phyloP scores from a whole-genome alignment of 2,329 filamentous ascomycete species.

The Diaporthe australafricana region DNA sequence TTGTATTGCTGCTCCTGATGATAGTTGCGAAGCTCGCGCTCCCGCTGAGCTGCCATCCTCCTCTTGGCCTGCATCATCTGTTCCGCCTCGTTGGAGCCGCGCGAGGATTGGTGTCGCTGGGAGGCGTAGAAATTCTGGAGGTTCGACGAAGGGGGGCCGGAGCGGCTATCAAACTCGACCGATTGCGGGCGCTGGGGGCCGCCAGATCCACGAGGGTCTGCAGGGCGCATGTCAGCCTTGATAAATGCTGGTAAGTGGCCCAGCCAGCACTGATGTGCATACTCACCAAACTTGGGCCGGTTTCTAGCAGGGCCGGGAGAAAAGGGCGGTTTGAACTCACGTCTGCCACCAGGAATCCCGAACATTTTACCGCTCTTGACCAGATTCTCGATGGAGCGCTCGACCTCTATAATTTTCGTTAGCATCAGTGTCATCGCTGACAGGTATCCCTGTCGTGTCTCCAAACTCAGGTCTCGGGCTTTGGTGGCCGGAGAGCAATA shows the following conservation, averaged over 20 bases:
- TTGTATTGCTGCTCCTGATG: constrained; percentile 99
- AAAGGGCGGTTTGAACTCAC: constrained; percentile 81
- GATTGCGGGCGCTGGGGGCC: constrained; percentile 37
- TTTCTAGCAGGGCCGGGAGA: constrained; percentile 63
- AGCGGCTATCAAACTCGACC: constrained; percentile 61
- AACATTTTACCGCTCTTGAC: constrained; percentile 93
- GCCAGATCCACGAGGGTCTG: constrained; percentile 34
- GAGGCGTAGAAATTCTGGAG: constrained; percentile 94
- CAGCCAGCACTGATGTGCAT: constrained; percentile 45
- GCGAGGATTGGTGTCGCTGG: constrained; percentile 89
- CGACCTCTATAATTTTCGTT: constrained; percentile 77
- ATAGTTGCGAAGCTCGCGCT: constrained; percentile 99
- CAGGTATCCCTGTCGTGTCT: too few relatives aligned
- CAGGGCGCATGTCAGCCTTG: constrained; percentile 28
- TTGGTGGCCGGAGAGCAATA: background rate
- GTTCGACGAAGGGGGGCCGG: constrained; percentile 71
- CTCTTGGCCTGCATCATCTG: constrained; percentile 99
- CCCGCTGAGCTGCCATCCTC: constrained; percentile 98
- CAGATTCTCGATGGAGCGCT: constrained; percentile 94
- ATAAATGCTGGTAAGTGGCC: constrained; percentile 43
- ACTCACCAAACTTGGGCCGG: constrained; percentile 71
- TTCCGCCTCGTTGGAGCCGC: constrained; percentile 90
- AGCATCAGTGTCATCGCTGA: constrained; percentile 40
- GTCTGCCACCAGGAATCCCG: constrained; percentile 73
- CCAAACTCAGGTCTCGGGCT: background rate